phyloP scores from a whole-genome alignment of 768 basidiomycete species.

The Lactarius hatsudake region DNA sequence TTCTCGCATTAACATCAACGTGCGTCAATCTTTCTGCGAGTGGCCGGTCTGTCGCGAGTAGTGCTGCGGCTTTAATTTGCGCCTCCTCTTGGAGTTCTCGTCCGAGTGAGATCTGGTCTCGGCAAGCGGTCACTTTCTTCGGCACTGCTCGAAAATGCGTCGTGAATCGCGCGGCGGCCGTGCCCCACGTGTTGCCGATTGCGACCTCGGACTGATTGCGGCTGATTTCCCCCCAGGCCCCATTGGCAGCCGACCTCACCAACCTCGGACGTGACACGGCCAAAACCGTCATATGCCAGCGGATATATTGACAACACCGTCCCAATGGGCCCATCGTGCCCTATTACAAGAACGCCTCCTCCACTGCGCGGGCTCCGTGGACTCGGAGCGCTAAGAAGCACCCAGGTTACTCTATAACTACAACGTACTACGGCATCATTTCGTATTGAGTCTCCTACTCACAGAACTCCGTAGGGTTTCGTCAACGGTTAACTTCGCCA shows the following conservation, averaged over 20 bases:
- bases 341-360: neutral
- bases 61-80: neutral
- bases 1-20: neutral
- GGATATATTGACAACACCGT: neutral
- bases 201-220: neutral
- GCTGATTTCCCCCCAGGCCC: slow-evolving; percentile 1
- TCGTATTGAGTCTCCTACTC: neutral
- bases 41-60: neutral
- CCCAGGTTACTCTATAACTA: neutral
- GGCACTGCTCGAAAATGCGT: neutral
- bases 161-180: neutral
- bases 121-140: neutral
- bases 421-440: neutral
- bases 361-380: neutral
- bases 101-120: neutral
- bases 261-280: neutral
- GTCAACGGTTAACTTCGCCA: neutral
- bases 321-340: neutral
- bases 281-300: neutral
- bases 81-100: neutral
- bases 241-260: neutral
- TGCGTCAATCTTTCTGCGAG: neutral
- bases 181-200: neutral
- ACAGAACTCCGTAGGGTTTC: neutral
- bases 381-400: neutral